phyloP scores from a whole-genome alignment of 805 yeast species.

The Kuraishia hungarica region DNA sequence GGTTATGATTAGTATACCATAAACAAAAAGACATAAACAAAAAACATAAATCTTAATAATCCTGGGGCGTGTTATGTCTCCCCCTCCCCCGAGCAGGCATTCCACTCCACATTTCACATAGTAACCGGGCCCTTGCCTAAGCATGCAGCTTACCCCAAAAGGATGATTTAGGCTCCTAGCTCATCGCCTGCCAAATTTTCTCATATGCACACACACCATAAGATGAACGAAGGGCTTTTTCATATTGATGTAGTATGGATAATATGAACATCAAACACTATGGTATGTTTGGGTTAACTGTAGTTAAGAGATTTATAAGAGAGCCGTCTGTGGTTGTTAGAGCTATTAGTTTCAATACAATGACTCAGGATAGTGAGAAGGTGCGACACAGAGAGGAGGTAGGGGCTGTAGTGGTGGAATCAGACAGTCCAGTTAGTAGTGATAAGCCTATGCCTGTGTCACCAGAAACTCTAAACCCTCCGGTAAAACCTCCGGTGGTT shows the following conservation, averaged over 20 bases:
- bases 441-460: neutral
- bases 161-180: neutral
- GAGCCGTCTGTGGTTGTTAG: neutral
- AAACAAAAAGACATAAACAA: too few species aligned
- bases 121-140: neutral
- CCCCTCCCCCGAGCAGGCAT: neutral
- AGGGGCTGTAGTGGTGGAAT: neutral
- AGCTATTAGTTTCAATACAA: neutral
- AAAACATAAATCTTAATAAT: too few species aligned
- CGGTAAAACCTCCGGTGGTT: neutral
- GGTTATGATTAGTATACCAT: too few species aligned
- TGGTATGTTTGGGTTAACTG: neutral
- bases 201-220: neutral
- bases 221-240: neutral
- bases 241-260: neutral
- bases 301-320: neutral
- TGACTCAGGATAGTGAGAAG: neutral
- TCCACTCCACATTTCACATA: neutral
- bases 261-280: neutral
- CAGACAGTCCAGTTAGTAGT: neutral
- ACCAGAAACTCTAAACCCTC: neutral
- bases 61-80: neutral
- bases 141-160: neutral
- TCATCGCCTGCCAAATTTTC: neutral
- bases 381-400: neutral